These are phyloP conservation scores for Saraca asoca DNA, from an alignment of 331 rosid genomes.

Conservation along the genomic window DNA sequence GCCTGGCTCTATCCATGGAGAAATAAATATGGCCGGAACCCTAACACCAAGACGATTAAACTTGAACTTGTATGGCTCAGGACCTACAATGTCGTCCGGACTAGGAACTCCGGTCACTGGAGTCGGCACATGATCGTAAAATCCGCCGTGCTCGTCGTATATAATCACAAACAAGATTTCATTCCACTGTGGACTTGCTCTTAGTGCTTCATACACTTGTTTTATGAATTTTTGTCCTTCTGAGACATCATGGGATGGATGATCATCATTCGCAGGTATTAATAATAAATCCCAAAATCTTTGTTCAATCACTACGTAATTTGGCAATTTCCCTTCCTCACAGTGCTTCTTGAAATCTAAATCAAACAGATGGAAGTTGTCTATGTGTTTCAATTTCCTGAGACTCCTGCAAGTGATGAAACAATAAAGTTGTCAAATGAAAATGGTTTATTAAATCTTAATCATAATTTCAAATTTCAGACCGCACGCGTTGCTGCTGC, in stretches of 20 bases:
- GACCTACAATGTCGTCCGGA: slow-evolving; percentile 65
- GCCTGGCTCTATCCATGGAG: slow-evolving; percentile 81
- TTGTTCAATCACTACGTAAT: slow-evolving; percentile 79
- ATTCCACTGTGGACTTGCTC: slow-evolving; percentile 82
- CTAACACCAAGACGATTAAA: slow-evolving; percentile 84
- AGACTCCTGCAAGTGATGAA: slow-evolving; percentile 47
- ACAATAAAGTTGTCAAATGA: background rate
- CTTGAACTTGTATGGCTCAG: slow-evolving; percentile 56
- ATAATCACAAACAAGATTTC: slow-evolving; percentile 60
- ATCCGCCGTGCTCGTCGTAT: slow-evolving; percentile 87
- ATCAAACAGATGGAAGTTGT: slow-evolving; percentile 54
- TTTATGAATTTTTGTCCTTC: slow-evolving; percentile 71
- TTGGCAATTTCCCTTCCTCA: slow-evolving; percentile 70
- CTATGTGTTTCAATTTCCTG: slow-evolving; percentile 58
- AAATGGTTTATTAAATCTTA: no score
- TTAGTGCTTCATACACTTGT: slow-evolving; percentile 64
- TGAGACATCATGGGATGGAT: slow-evolving; percentile 76
- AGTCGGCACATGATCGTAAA: slow-evolving; percentile 77
- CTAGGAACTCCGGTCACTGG: slow-evolving; percentile 66
- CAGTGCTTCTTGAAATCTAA: slow-evolving; percentile 63
- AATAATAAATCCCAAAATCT: slow-evolving; percentile 52
- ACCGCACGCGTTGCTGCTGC: no score
- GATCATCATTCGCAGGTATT: slow-evolving; percentile 66
- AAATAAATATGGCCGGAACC: slow-evolving; percentile 65
- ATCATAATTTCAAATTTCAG: no score